Evolutionary conservation across 1,284 basidiomycete genomes (phyloP).

Genomic region (Leccinum ponderosum): DNA sequence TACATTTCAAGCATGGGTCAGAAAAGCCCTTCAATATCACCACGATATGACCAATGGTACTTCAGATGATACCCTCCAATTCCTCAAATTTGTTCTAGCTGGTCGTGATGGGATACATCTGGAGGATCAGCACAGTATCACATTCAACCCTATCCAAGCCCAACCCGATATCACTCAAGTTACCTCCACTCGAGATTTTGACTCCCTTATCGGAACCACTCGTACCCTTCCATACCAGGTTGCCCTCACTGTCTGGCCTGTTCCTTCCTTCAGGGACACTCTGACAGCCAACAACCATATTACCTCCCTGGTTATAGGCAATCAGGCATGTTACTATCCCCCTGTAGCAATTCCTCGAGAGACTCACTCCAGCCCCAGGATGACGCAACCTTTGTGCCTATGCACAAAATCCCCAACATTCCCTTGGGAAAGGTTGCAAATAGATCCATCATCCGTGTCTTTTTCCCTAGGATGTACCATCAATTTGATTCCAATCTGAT

Average conservation of each 20-base stretch:
- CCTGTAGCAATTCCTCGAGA: not conserved
- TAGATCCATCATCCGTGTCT: not conserved
- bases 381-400: constrained; percentile 1
- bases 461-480: constrained; percentile 14
- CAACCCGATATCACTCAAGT: not conserved
- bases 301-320: not conserved
- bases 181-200: constrained; percentile 2
- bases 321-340: not conserved
- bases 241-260: constrained; percentile 8
- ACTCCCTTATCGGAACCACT: constrained; percentile 13
- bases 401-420: constrained; percentile 13
- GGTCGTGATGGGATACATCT: not conserved
- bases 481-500: not conserved
- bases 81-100: constrained; percentile 11
- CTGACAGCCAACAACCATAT: constrained; percentile 8
- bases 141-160: constrained; percentile 3
- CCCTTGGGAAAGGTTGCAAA: constrained; percentile 13
- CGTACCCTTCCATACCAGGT: constrained; percentile 1
- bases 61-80: not conserved
- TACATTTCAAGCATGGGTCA: not conserved
- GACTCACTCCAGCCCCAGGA: not conserved
- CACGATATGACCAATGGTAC: not conserved
- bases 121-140: not conserved
- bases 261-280: constrained; percentile 8
- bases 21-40: not conserved